phyloP scores from a whole-genome alignment of 176 grass and related monocot species.

The Miscanthus lutarioriparius region DNA sequence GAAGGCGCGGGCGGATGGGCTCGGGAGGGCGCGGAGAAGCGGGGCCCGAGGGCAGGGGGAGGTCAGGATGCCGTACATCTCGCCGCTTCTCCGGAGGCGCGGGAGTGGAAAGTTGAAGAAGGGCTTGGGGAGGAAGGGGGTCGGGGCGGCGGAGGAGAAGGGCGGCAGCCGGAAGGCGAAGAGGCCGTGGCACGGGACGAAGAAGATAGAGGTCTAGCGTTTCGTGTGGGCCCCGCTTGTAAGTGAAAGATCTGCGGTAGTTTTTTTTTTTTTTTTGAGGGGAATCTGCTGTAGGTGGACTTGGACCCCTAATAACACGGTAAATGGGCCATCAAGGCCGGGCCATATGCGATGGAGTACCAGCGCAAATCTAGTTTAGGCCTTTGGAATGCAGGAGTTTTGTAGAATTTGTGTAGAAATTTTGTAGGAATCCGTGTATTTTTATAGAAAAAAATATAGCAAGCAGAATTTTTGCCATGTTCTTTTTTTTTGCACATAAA shows the following conservation, averaged over 20 bases:
- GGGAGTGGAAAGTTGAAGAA: background rate
- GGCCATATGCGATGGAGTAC: background rate
- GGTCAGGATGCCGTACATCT: constrained; percentile 45
- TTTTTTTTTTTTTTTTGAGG: too few species aligned
- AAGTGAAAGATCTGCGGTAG: background rate
- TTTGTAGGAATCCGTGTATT: too few species aligned
- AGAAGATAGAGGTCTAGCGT: constrained; percentile 16
- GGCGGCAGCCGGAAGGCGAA: background rate
- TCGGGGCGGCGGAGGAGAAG: background rate
- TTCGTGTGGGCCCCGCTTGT: background rate
- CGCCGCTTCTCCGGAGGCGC: background rate
- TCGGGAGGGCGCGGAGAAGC: background rate
- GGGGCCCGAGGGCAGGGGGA: constrained; percentile 38
- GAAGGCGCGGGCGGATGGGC: constrained; percentile 11
- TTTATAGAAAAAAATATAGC: too few species aligned
- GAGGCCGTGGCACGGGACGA: background rate
- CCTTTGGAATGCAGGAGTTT: too few species aligned
- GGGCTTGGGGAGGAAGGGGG: background rate
- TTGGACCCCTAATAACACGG: background rate
- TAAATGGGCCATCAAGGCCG: background rate
- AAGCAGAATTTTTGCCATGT: too few species aligned
- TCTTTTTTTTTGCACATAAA: too few species aligned
- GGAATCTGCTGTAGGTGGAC: background rate
- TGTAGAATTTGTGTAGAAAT: too few species aligned
- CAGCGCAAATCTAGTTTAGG: too few species aligned